Conservation (phyloP, 2,329 filamentous ascomycete species). For the Aspergillus neotritici region DNA sequence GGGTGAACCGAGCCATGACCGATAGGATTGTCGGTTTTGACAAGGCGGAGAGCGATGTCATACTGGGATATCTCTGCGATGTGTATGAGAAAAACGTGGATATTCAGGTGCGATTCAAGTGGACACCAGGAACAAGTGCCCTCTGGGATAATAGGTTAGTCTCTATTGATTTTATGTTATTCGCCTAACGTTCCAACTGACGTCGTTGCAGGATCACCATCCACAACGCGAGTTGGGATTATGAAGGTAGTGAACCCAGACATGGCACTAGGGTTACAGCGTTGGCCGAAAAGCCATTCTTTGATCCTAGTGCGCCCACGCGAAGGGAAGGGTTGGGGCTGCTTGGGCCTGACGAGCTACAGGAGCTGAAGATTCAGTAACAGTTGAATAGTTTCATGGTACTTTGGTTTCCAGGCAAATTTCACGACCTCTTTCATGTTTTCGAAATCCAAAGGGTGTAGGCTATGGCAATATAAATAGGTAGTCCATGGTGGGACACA, state of each 20-base stretch:
- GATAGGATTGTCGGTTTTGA: slow-evolving; percentile 64
- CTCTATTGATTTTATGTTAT: background rate
- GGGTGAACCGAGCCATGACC: slow-evolving; percentile 66
- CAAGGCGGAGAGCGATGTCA: slow-evolving; percentile 61
- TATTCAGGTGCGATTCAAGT: slow-evolving; percentile 66
- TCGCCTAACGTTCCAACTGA: background rate
- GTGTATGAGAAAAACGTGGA: slow-evolving; percentile 66
- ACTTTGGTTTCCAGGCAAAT: background rate
- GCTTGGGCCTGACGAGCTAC: slow-evolving; percentile 51
- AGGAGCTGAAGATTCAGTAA: slow-evolving; percentile 13
- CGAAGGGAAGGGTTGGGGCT: slow-evolving; percentile 61
- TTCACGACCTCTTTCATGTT: background rate
- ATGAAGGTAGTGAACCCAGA: slow-evolving; percentile 59
- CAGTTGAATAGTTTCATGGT: too few relatives aligned
- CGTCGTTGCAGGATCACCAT: slow-evolving; percentile 55
- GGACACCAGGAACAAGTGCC: slow-evolving; percentile 61
- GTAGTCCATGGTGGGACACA: too few relatives aligned
- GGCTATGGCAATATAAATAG: too few relatives aligned
- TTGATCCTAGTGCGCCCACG: slow-evolving; percentile 59
- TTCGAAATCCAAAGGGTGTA: background rate
- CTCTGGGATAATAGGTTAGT: slow-evolving; percentile 64
- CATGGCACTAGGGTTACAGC: slow-evolving; percentile 68
- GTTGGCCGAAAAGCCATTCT: slow-evolving; percentile 66
- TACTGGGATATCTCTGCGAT: slow-evolving; percentile 61
- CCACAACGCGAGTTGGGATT: slow-evolving; percentile 70